Evolutionary conservation across 148 eudicot species (phyloP).

Genomic region (Oxyria digyna): DNA sequence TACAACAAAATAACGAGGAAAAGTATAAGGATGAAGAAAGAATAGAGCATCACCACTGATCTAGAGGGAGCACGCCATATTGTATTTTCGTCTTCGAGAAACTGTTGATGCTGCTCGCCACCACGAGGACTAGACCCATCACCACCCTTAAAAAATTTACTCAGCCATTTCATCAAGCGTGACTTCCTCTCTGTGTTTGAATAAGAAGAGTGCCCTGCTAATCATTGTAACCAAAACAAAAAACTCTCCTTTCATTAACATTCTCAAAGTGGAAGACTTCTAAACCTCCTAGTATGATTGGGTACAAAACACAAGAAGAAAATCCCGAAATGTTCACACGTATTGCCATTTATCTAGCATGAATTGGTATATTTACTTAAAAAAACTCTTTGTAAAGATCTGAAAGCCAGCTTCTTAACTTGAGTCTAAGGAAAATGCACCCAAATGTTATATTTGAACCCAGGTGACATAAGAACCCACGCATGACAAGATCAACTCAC

Average conservation of each 20-base stretch:
- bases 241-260: neutral
- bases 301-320: neutral
- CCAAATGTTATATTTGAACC: neutral
- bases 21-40: neutral
- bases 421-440: neutral
- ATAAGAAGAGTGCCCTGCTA: conserved; percentile 43
- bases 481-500: conserved; percentile 8
- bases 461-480: neutral
- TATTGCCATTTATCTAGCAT: neutral
- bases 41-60: conserved; percentile 43
- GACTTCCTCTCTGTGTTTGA: conserved; percentile 57
- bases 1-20: neutral
- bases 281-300: neutral
- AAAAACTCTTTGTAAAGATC: neutral
- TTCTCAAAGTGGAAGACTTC: neutral
- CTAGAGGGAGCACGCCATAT: conserved; percentile 59
- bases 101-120: conserved; percentile 39
- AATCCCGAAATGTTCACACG: neutral
- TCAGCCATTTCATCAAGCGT: conserved; percentile 75
- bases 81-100: conserved; percentile 67
- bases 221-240: conserved; percentile 1
- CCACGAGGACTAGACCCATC: conserved; percentile 37
- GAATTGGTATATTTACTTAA: neutral
- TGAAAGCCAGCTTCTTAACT: neutral
- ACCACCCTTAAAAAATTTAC: conserved; percentile 58